Evolutionary conservation across 129 eudicot genomes (phyloP).

Genomic region (Scalesia atractyloides): DNA sequence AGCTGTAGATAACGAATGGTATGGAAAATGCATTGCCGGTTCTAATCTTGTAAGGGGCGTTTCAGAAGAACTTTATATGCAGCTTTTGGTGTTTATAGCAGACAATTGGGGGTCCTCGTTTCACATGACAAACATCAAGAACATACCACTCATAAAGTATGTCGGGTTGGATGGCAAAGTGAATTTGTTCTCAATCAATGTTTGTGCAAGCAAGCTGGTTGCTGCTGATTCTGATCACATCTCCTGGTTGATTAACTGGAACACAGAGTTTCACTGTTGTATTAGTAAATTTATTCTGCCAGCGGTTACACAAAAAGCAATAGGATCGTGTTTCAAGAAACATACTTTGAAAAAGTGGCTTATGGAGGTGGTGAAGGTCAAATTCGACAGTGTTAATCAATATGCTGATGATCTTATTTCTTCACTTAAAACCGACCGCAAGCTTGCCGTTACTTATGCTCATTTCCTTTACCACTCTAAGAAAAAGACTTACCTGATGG

Average conservation of each 20-base stretch:
- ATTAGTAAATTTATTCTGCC: slow-evolving; percentile 35
- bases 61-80: slow-evolving; percentile 42
- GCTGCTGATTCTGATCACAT: slow-evolving; percentile 15
- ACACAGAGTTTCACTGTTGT: slow-evolving; percentile 31
- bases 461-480: slow-evolving; percentile 51
- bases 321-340: slow-evolving; percentile 10
- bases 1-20: slow-evolving; percentile 47
- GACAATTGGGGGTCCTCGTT: slow-evolving; percentile 44
- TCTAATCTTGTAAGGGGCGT: slow-evolving; percentile 48
- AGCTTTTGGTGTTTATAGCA: slow-evolving; percentile 49
- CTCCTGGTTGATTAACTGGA: slow-evolving; percentile 54
- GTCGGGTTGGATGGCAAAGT: slow-evolving; percentile 30
- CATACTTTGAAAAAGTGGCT: slow-evolving; percentile 44
- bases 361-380: slow-evolving; percentile 29
- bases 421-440: slow-evolving; percentile 18
- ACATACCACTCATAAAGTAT: slow-evolving; percentile 45
- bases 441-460: slow-evolving; percentile 39
- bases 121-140: slow-evolving; percentile 34
- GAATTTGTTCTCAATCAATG: slow-evolving; percentile 28
- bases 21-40: slow-evolving; percentile 53
- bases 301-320: slow-evolving; percentile 34
- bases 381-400: slow-evolving; percentile 23
- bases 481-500: slow-evolving; percentile 12
- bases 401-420: slow-evolving; percentile 37
- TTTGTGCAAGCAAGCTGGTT: slow-evolving; percentile 24